A percentile compares a stretch with the other conserved stretches of the same genome.
Evolutionary conservation across 140 eudicot genomes (phyloP).

Genomic region (Cichorium intybus): DNA sequence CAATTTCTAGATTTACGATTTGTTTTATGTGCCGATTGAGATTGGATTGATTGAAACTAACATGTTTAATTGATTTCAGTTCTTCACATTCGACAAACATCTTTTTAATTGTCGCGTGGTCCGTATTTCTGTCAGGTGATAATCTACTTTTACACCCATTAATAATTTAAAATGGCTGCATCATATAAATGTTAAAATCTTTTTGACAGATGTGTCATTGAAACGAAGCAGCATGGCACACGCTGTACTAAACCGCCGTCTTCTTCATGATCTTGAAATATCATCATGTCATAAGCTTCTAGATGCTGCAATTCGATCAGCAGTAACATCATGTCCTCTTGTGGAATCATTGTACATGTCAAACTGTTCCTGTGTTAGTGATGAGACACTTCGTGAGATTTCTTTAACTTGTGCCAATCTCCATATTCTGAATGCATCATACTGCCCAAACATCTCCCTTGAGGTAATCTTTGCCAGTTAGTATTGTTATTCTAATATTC

Average conservation of each 20-base stretch:
- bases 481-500: no score
- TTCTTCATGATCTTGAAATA: slow-evolving; percentile 78
- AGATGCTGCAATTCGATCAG: slow-evolving; percentile 92
- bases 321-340: no score
- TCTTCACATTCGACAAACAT: no score
- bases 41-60: no score
- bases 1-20: no score
- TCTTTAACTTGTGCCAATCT: slow-evolving; percentile 50
- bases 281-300: slow-evolving; percentile 97
- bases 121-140: slow-evolving; percentile 78
- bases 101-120: slow-evolving; percentile 98
- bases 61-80: no score
- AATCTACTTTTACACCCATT: slow-evolving; percentile 1
- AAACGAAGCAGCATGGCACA: slow-evolving; percentile 97
- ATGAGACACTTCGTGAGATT: slow-evolving; percentile 86
- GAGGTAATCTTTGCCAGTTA: no score
- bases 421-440: no score
- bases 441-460: no score
- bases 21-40: no score
- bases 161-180: not conserved
- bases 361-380: slow-evolving; percentile 82
- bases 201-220: slow-evolving; percentile 76
- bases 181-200: slow-evolving; percentile 16
- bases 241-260: slow-evolving; percentile 81
- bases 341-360: slow-evolving; percentile 91